Evolutionary conservation across 2,329 filamentous ascomycete species (phyloP).

Genomic region (Aspergillus pseudoglaucus): DNA sequence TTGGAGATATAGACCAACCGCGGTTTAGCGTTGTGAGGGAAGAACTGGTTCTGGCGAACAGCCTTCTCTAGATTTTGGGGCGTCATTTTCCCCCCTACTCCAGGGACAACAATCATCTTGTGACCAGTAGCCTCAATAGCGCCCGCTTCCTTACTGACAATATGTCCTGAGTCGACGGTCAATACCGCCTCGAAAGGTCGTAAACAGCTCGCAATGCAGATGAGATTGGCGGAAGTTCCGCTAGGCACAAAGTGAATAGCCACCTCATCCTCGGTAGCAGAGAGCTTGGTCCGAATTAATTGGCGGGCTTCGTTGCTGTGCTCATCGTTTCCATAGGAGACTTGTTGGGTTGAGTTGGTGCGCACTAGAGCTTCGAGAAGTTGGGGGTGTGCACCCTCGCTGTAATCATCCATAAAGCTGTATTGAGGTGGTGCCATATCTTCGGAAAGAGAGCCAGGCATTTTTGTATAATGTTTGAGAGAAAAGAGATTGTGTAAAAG

Average conservation of each 20-base stretch:
- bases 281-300: conserved; percentile 33
- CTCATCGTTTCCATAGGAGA: conserved; percentile 44
- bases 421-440: conserved; percentile 27
- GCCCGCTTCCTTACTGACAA: conserved; percentile 46
- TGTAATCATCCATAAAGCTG: conserved; percentile 48
- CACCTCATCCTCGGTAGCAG: conserved; percentile 31
- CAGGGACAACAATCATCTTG: conserved; percentile 46
- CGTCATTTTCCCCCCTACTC: conserved; percentile 44
- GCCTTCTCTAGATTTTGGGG: conserved; percentile 37
- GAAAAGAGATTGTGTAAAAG: background rate
- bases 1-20: conserved; percentile 49
- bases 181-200: conserved; percentile 48
- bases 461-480: background rate
- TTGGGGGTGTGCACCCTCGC: conserved; percentile 47
- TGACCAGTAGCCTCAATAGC: conserved; percentile 48
- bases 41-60: conserved; percentile 45
- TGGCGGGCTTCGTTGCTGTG: conserved; percentile 39
- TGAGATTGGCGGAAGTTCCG: conserved; percentile 48
- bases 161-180: conserved; percentile 46
- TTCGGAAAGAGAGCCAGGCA: background rate
- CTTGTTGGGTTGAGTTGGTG: conserved; percentile 42
- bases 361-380: conserved; percentile 42
- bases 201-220: conserved; percentile 47
- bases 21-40: conserved; percentile 48
- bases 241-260: conserved; percentile 49